phyloP scores from a whole-genome alignment of 2,329 filamentous ascomycete species.

The Plenodomus biglobosus region DNA sequence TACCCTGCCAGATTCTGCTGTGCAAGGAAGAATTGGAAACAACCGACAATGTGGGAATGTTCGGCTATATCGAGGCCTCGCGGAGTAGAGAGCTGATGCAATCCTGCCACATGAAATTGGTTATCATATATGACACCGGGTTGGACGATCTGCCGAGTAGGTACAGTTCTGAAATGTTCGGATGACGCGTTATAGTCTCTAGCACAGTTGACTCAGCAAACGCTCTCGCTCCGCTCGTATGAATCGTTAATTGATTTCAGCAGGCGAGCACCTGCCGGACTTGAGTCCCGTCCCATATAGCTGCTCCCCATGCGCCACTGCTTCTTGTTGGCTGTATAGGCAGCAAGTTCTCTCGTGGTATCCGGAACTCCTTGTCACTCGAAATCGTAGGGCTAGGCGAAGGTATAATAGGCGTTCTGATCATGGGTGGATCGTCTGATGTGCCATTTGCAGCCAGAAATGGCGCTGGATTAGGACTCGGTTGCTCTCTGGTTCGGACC shows the following conservation, averaged over 20 bases:
- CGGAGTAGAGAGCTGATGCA: too few species aligned
- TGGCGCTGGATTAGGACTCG: slow-evolving; percentile 15
- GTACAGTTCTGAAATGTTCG: too few species aligned
- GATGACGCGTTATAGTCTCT: slow-evolving; percentile 17
- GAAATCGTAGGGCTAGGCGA: slow-evolving; percentile 23
- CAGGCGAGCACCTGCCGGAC: slow-evolving; percentile 8
- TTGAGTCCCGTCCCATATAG: slow-evolving; percentile 18
- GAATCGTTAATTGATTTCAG: neutral
- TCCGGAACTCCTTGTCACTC: slow-evolving; percentile 17
- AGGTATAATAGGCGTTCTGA: slow-evolving; percentile 28
- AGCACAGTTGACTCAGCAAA: too few species aligned
- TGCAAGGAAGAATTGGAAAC: too few species aligned
- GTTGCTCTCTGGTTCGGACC: slow-evolving; percentile 8
- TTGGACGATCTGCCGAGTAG: too few species aligned
- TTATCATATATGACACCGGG: too few species aligned
- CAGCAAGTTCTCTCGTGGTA: slow-evolving; percentile 12
- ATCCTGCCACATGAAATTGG: too few species aligned
- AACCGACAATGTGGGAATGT: too few species aligned
- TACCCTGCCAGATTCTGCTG: too few species aligned
- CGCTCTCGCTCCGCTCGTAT: neutral
- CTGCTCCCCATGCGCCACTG: slow-evolving; percentile 9
- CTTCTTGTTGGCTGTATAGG: slow-evolving; percentile 18
- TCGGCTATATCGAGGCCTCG: too few species aligned
- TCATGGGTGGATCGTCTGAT: slow-evolving; percentile 9
- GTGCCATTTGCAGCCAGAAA: slow-evolving; percentile 12